phyloP scores from a whole-genome alignment of 225 moss, liverwort and hornwort species.

The Neckera pumila region DNA sequence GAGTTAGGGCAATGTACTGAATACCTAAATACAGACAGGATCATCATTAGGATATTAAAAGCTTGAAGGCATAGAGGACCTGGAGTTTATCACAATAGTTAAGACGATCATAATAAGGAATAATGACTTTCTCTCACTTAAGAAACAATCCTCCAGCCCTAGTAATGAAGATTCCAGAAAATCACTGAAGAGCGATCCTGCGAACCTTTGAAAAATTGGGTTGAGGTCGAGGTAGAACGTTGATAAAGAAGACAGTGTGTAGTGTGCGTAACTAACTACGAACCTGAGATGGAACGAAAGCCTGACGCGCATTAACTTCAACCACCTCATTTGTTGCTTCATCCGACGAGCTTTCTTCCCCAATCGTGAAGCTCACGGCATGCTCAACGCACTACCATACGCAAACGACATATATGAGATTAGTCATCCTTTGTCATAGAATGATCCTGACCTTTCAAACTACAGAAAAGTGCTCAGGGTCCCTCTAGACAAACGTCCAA shows the following conservation, averaged over 20 bases:
- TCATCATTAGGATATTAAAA: not conserved
- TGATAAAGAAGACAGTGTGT: not conserved
- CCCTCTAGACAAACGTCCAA: not conserved
- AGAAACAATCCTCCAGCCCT: not conserved
- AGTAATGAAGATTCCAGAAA: not conserved
- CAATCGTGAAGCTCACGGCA: slow-evolving; percentile 46
- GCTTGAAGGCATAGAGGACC: not conserved
- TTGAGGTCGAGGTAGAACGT: not conserved
- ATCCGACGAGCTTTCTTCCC: slow-evolving; percentile 10
- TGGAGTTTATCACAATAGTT: not conserved
- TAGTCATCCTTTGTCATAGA: not conserved
- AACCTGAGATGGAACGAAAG: slow-evolving; percentile 91
- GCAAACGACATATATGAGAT: slow-evolving; percentile 10
- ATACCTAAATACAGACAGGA: not conserved
- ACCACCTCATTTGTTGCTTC: slow-evolving; percentile 11
- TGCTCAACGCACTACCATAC: slow-evolving; percentile 76
- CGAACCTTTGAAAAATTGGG: not conserved
- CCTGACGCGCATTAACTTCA: slow-evolving; percentile 65
- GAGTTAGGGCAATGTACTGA: not conserved
- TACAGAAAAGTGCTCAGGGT: not conserved
- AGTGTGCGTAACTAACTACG: not conserved
- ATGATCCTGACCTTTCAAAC: not conserved
- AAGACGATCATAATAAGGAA: not conserved
- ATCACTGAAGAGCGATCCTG: not conserved
- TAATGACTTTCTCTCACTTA: not conserved